Percentiles rank a stretch among this genome's conserved stretches.
Conservation (phyloP, 306 rosid species). For the Rosa chinensis region DNA sequence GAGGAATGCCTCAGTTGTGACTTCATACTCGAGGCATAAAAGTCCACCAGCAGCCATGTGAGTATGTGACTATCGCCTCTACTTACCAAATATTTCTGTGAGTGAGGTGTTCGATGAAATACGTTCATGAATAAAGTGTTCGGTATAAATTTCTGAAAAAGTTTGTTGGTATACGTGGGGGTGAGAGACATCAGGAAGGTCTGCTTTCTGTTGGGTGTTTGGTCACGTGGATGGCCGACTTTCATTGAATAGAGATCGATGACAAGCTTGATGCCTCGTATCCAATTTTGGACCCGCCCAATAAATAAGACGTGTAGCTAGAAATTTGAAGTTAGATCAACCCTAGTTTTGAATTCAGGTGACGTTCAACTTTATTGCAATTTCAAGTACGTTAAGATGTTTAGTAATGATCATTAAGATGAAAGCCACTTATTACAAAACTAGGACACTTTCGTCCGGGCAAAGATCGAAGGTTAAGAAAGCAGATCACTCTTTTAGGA, state of each 20-base stretch:
- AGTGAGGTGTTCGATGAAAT: not conserved
- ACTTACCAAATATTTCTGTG: no score
- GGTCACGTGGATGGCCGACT: conserved; percentile 38
- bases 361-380: not conserved
- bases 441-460: not conserved
- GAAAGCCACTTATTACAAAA: not conserved
- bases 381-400: not conserved
- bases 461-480: not conserved
- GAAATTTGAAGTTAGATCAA: not conserved
- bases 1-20: not conserved
- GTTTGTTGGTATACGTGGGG: conserved; percentile 10
- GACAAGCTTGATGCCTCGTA: not conserved
- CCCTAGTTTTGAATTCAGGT: not conserved
- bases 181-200: conserved; percentile 14
- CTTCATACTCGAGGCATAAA: not conserved
- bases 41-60: no score
- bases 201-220: conserved; percentile 20
- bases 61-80: no score
- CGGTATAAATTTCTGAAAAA: not conserved
- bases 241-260: conserved; percentile 21
- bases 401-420: not conserved
- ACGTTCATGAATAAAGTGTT: not conserved
- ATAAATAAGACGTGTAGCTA: not conserved
- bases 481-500: no score
- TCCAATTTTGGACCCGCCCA: conserved; percentile 11